Conservation (phyloP, 2,329 filamentous ascomycete genomes). For the Capronia epimyces region DNA sequence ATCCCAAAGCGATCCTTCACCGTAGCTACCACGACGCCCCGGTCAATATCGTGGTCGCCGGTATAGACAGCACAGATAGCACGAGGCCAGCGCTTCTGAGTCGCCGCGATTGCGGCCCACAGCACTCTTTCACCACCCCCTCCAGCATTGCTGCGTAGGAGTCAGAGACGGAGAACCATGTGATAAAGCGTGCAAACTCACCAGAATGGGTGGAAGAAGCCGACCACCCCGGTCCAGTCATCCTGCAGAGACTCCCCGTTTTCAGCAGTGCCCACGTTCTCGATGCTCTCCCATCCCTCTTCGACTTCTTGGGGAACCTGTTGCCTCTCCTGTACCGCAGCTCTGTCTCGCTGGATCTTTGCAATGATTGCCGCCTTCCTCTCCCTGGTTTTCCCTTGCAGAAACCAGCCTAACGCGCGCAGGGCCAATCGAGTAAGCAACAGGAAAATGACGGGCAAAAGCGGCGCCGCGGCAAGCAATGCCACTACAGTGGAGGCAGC, state of each 20-base stretch:
- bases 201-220: slow-evolving; percentile 98
- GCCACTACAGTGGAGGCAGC: slow-evolving; percentile 17
- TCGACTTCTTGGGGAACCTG: slow-evolving; percentile 33
- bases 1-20: slow-evolving; percentile 91
- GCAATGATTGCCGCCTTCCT: slow-evolving; percentile 23
- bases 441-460: slow-evolving; percentile 18
- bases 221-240: slow-evolving; percentile 78
- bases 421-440: slow-evolving; percentile 14
- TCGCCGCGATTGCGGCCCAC: slow-evolving; percentile 90
- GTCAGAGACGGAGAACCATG: slow-evolving; percentile 6
- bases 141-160: slow-evolving; percentile 71
- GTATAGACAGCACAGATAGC: slow-evolving; percentile 92
- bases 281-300: slow-evolving; percentile 67
- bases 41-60: slow-evolving; percentile 83
- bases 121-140: slow-evolving; percentile 93
- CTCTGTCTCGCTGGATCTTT: slow-evolving; percentile 16
- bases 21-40: slow-evolving; percentile 68
- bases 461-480: slow-evolving; percentile 17
- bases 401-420: slow-evolving; percentile 16
- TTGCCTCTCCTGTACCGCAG: slow-evolving; percentile 36
- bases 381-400: slow-evolving; percentile 17
- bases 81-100: slow-evolving; percentile 79
- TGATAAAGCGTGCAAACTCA: slow-evolving; percentile 42
- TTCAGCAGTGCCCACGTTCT: slow-evolving; percentile 44
- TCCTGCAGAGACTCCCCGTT: slow-evolving; percentile 44